Evolutionary conservation across 2,329 filamentous ascomycete species (phyloP).

Genomic region (Talaromyces sp.): DNA sequence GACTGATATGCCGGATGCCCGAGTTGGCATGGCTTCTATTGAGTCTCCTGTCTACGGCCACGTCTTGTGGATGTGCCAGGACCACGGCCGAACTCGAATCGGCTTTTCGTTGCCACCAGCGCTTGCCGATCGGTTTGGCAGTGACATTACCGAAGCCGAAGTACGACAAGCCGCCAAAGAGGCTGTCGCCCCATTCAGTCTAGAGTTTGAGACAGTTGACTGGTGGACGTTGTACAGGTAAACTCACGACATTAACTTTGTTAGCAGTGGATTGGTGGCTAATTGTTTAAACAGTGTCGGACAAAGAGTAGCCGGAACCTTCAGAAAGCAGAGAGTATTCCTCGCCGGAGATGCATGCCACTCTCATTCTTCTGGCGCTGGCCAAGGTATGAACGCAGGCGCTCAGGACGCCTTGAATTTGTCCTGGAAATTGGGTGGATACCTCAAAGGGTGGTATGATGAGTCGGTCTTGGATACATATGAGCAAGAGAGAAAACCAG

Average conservation of each 20-base stretch:
- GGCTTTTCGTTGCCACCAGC: neutral
- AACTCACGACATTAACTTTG: neutral
- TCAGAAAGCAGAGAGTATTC: neutral
- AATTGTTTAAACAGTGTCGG: neutral
- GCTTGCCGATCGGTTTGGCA: neutral
- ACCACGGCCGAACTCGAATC: neutral
- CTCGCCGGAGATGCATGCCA: neutral
- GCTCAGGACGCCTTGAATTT: neutral
- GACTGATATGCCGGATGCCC: slow-evolving; percentile 1
- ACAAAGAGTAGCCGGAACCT: neutral
- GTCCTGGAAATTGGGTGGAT: slow-evolving; percentile 1
- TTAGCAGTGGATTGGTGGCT: neutral
- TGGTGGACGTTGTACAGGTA: slow-evolving; percentile 1
- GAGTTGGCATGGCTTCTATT: neutral
- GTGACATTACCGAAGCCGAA: neutral
- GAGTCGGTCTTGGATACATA: slow-evolving; percentile 7
- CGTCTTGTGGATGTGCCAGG: slow-evolving; percentile 2
- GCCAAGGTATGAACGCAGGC: neutral
- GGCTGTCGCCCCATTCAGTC: neutral
- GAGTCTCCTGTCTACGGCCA: neutral
- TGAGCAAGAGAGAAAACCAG: neutral
- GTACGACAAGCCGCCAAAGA: neutral
- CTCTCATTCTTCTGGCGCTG: slow-evolving; percentile 2
- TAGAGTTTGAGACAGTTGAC: neutral
- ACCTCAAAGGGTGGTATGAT: neutral